phyloP scores from a whole-genome alignment of 805 yeast species.

The Teunomyces kruisii region DNA sequence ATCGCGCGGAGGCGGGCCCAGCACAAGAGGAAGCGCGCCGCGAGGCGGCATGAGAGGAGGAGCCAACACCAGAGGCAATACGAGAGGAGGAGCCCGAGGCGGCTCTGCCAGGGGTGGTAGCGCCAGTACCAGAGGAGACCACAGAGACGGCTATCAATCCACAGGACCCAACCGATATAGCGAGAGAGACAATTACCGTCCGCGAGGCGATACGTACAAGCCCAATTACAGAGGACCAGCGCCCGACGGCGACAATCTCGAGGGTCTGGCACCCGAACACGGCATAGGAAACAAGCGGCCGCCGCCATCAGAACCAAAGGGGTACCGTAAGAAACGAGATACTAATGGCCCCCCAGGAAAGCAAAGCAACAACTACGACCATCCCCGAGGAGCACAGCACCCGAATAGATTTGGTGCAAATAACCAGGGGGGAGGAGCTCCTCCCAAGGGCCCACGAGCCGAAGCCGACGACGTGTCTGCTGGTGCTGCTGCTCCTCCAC shows the following conservation, averaged over 20 bases:
- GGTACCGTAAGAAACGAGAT: slow-evolving; percentile 9
- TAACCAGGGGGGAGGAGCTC: neutral
- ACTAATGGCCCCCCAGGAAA: neutral
- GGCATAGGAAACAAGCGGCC: slow-evolving; percentile 9
- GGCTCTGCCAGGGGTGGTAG: neutral
- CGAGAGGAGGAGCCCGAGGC: neutral
- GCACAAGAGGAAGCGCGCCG: neutral
- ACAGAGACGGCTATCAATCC: slow-evolving; percentile 5
- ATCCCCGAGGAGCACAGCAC: neutral
- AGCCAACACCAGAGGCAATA: slow-evolving; percentile 2
- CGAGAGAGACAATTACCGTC: slow-evolving; percentile 24
- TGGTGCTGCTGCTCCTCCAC: too few relatives aligned
- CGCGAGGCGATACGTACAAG: slow-evolving; percentile 11
- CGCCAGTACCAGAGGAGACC: neutral
- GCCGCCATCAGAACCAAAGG: slow-evolving; percentile 11
- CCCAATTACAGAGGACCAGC: slow-evolving; percentile 1
- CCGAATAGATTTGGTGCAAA: neutral
- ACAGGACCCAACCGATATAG: slow-evolving; percentile 20
- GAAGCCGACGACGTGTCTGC: neutral
- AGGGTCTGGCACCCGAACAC: neutral
- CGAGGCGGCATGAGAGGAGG: slow-evolving; percentile 10
- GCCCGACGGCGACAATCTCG: neutral
- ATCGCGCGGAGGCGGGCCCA: neutral
- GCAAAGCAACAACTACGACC: slow-evolving; percentile 1
- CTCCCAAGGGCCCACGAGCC: neutral